These are phyloP conservation scores for Phytophthora litchii DNA, from an alignment of 352 stramenopile genomes.

Conservation along the genomic window DNA sequence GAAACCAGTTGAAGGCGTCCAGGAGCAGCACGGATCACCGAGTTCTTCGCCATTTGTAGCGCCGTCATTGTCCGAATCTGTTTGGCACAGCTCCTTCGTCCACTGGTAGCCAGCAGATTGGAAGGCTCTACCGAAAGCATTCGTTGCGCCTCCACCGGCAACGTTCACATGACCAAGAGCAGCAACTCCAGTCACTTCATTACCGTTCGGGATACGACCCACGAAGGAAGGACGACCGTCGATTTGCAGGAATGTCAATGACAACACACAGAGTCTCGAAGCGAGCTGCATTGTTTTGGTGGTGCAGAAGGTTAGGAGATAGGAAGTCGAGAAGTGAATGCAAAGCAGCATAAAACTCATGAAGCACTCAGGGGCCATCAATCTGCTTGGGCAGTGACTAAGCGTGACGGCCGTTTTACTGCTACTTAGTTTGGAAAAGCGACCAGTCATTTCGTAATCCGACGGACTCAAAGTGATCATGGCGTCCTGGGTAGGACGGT, in stretches of 20 bases:
- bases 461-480: constrained; percentile 20
- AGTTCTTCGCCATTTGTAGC: constrained; percentile 90
- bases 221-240: constrained; percentile 55
- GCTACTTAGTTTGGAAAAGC: constrained; percentile 8
- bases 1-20: constrained; percentile 34
- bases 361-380: constrained; percentile 14
- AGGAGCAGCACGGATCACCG: constrained; percentile 86
- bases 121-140: constrained; percentile 73
- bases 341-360: constrained; percentile 25
- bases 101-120: constrained; percentile 40
- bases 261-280: constrained; percentile 12
- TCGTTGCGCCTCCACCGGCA: constrained; percentile 54
- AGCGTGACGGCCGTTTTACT: constrained; percentile 14
- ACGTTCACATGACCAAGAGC: constrained; percentile 63
- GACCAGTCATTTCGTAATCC: constrained; percentile 17
- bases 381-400: constrained; percentile 13
- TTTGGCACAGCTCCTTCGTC: constrained; percentile 62
- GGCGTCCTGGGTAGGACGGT: constrained; percentile 48
- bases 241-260: constrained; percentile 7
- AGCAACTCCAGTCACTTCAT: constrained; percentile 45
- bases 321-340: constrained; percentile 31
- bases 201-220: constrained; percentile 63
- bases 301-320: constrained; percentile 5
- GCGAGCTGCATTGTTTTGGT: constrained; percentile 34
- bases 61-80: constrained; percentile 79